phyloP scores from a whole-genome alignment of 768 basidiomycete genomes.

The Mycena pura region DNA sequence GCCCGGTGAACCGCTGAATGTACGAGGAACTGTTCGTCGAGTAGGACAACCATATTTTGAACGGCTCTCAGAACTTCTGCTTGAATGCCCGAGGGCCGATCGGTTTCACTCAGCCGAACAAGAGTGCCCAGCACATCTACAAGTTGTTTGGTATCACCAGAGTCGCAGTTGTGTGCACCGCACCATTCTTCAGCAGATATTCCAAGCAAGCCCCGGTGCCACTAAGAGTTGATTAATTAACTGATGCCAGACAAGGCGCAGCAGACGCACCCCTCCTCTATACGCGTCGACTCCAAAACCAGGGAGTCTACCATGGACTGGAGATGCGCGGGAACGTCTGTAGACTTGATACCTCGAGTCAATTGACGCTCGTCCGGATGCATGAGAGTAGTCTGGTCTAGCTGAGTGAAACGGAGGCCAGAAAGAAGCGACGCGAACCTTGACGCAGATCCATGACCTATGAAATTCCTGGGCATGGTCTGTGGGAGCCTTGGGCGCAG shows the following conservation, averaged over 20 bases:
- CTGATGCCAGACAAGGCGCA: not conserved
- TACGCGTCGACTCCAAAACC: constrained; percentile 83
- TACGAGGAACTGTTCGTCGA: constrained; percentile 93
- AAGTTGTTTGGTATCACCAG: not conserved
- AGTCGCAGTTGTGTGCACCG: constrained; percentile 21
- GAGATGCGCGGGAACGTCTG: constrained; percentile 79
- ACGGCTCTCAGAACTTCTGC: constrained; percentile 87
- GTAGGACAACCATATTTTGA: constrained; percentile 88
- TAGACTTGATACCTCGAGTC: constrained; percentile 78
- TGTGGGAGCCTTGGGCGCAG: constrained; percentile 54
- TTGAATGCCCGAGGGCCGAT: constrained; percentile 89
- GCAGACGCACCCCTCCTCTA: constrained; percentile 82
- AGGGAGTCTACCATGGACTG: constrained; percentile 85
- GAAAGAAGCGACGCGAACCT: constrained; percentile 49
- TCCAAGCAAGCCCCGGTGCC: constrained; percentile 90
- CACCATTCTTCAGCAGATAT: constrained; percentile 89
- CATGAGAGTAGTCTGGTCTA: constrained; percentile 73
- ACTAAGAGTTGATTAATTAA: constrained; percentile 46
- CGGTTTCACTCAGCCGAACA: constrained; percentile 83
- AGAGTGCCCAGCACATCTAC: constrained; percentile 84
- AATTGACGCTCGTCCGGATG: constrained; percentile 92
- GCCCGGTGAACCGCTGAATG: constrained; percentile 91
- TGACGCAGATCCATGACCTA: constrained; percentile 76
- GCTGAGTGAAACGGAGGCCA: constrained; percentile 14
- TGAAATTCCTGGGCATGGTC: constrained; percentile 80